Evolutionary conservation across 129 eudicot genomes (phyloP), one percentile per base, ranked within the genome.

Genomic region (Ambrosia trifida): DNA sequence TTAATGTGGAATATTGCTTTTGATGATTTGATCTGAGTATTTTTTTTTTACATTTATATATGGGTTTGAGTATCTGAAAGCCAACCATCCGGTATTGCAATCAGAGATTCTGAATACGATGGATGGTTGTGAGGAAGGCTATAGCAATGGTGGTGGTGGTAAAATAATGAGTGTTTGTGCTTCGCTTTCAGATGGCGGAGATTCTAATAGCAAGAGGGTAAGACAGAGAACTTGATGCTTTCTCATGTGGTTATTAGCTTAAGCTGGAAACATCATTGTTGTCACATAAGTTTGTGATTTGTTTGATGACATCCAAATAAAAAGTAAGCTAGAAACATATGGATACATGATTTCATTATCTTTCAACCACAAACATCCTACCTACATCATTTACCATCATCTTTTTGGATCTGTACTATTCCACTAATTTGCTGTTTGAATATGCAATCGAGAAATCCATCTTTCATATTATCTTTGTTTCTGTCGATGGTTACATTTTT

Each of bases 41-140:
- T 24, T 24, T 2, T 4, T 4, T 24, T 24, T 0, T 24, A 24
- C 28, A 24, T 24, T 24, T 24, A 24, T 24, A 35, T 96, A 92
- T 73, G 96, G 96, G 63, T 92, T 89, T 69, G 89, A 88, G 72
- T 83, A 86, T 80, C 91, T 92, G 19, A 92, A 86, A 82, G 82
- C 85, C 43, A 85, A 81, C 52, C 78, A 80, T 72, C 96, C 89
- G 4, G 40, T 84, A 44, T 72, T 89, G 76, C 98, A 92, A 73
- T 89, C 98, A 0, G 98, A 92, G 81, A 85, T 92, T 30, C 56
- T 92, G 74, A 89, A 88, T 79, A 85, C 88, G 4, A 88, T 88
- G 56, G 98, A 95, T 44, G 91, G 90, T 45, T 87, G 91, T 72
- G 98, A 89, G 75, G 98, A 89, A 32, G 96, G 86, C 49, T 83